Conservation (phyloP, 2,329 filamentous ascomycete genomes). For the Proliferodiscus dingleyae region DNA sequence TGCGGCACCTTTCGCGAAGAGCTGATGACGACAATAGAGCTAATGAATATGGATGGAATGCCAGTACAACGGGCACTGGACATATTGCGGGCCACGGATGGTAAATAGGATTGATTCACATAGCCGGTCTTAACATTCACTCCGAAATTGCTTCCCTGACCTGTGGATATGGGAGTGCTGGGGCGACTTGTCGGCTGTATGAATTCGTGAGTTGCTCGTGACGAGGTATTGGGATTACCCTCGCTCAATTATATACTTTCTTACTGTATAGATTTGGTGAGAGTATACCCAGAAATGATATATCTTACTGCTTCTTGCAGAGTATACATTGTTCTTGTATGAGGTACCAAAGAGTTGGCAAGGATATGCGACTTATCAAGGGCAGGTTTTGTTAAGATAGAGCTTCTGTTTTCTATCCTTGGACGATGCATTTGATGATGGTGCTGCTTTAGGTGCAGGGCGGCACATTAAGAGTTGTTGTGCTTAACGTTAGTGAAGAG, state of each 20-base stretch:
- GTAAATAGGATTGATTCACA: conserved; percentile 6
- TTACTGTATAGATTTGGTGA: conserved; percentile 1
- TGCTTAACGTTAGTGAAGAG: no score
- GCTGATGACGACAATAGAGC: conserved; percentile 17
- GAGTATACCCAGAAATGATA: neutral
- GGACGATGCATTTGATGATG: no score
- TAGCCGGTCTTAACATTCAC: no score
- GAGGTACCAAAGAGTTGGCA: neutral
- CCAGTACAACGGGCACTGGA: conserved; percentile 16
- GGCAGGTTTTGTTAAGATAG: neutral
- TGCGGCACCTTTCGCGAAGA: conserved; percentile 23
- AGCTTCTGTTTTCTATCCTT: no score
- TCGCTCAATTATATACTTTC: no score
- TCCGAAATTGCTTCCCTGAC: neutral
- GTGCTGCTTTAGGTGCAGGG: no score
- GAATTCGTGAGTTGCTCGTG: neutral
- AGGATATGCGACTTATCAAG: neutral
- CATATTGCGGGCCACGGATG: conserved; percentile 16
- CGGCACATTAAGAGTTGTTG: no score
- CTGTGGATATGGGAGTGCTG: neutral
- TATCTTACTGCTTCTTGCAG: neutral
- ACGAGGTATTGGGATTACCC: neutral
- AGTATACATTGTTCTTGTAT: neutral
- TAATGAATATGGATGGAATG: conserved; percentile 16
- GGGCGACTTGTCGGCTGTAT: conserved; percentile 1